phyloP scores from a whole-genome alignment of 208 protist species.

The Angomonas desouzai region DNA sequence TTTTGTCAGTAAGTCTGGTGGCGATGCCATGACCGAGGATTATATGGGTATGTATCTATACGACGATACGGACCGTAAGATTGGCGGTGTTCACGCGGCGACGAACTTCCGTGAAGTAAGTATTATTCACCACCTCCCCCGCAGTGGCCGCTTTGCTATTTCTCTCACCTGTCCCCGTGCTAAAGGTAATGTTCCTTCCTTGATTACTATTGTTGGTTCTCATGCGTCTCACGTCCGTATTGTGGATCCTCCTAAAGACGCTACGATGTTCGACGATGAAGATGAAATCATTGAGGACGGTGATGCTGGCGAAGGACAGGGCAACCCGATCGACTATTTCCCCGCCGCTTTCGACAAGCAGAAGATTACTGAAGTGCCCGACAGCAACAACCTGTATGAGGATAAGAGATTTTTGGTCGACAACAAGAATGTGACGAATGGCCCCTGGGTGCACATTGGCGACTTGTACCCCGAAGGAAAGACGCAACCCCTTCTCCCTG shows the following conservation, averaged over 20 bases:
- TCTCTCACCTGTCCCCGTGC: slow-evolving; percentile 69
- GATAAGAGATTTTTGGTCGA: slow-evolving; percentile 46
- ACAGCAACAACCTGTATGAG: slow-evolving; percentile 47
- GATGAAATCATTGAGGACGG: slow-evolving; percentile 61
- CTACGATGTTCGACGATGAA: slow-evolving; percentile 65
- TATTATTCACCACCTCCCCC: slow-evolving; percentile 49
- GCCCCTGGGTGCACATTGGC: slow-evolving; percentile 59
- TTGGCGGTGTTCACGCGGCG: slow-evolving; percentile 58
- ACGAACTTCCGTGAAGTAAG: slow-evolving; percentile 85
- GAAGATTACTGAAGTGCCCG: slow-evolving; percentile 26
- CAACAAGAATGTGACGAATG: slow-evolving; percentile 34
- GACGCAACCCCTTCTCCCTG: slow-evolving; percentile 43
- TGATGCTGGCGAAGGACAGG: slow-evolving; percentile 31
- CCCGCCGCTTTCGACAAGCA: slow-evolving; percentile 24
- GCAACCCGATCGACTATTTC: slow-evolving; percentile 49
- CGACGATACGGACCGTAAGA: slow-evolving; percentile 43
- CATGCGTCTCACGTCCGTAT: slow-evolving; percentile 47
- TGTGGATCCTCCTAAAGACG: slow-evolving; percentile 54
- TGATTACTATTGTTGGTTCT: slow-evolving; percentile 43
- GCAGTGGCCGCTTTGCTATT: slow-evolving; percentile 63
- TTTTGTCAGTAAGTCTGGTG: slow-evolving; percentile 30
- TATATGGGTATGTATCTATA: slow-evolving; percentile 85
- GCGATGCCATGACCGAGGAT: slow-evolving; percentile 74
- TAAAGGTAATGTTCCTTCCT: slow-evolving; percentile 43
- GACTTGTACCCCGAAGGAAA: slow-evolving; percentile 64